Evolutionary conservation across 306 rosid genomes (phyloP).

Genomic region (Nissolia schottii): DNA sequence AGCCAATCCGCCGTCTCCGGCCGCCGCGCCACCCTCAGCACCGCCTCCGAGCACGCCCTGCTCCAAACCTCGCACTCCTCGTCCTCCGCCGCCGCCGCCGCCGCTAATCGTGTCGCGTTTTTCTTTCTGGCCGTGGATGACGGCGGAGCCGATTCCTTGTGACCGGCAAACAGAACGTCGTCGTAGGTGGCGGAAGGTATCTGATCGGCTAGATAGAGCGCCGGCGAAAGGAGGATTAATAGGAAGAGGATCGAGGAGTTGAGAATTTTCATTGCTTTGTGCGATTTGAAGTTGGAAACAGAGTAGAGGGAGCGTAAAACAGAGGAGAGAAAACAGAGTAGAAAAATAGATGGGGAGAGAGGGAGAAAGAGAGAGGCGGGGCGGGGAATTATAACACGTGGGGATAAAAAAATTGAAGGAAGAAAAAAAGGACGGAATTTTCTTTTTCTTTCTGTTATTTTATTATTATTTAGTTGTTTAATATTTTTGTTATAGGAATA

Average conservation of each 20-base stretch:
- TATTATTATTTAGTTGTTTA: not conserved
- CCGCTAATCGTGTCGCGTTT: slow-evolving; percentile 30
- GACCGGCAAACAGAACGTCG: slow-evolving; percentile 23
- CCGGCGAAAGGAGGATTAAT: not conserved
- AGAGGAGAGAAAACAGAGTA: not conserved
- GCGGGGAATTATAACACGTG: slow-evolving; percentile 38
- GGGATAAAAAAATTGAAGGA: not conserved
- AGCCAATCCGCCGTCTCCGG: slow-evolving; percentile 72
- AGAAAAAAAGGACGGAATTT: not conserved
- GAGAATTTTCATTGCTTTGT: slow-evolving; percentile 22
- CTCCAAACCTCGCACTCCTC: slow-evolving; percentile 54
- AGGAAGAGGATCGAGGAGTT: not conserved
- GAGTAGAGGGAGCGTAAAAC: not conserved
- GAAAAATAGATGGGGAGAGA: not conserved
- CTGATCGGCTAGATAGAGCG: not conserved
- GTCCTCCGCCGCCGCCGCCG: not conserved
- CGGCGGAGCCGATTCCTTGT: not conserved
- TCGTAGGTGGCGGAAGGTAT: slow-evolving; percentile 22
- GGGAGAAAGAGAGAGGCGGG: not conserved
- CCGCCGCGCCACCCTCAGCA: slow-evolving; percentile 50
- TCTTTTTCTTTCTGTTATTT: not conserved
- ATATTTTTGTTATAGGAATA: not conserved
- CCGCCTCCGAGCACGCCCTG: slow-evolving; percentile 56
- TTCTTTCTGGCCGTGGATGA: not conserved
- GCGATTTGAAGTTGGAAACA: not conserved